Conservation (phyloP, 345 rosid genomes). For the Syzygium aromaticum region DNA sequence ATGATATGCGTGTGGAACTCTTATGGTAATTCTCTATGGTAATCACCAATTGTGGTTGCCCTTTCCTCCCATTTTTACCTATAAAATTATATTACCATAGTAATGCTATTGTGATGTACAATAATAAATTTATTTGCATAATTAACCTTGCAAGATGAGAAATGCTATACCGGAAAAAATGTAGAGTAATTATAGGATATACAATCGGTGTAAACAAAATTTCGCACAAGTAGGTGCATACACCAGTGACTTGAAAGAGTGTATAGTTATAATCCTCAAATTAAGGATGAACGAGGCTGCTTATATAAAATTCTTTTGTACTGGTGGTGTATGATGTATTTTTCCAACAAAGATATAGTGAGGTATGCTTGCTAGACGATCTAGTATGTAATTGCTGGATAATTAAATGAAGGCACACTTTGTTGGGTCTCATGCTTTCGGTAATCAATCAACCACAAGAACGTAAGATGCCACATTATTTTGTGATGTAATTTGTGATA, state of each 20-base stretch:
- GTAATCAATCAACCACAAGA: neutral
- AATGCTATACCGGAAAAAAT: neutral
- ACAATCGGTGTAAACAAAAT: neutral
- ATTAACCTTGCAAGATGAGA: neutral
- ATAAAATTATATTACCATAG: neutral
- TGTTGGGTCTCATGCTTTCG: neutral
- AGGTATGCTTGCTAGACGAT: neutral
- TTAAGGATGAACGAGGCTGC: neutral
- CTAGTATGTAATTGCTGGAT: neutral
- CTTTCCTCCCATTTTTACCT: neutral
- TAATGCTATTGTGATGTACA: neutral
- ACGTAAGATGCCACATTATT: no score
- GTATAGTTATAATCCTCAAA: neutral
- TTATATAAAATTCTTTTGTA: neutral
- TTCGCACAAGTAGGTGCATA: neutral
- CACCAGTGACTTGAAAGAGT: neutral
- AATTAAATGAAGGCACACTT: neutral
- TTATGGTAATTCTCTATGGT: neutral
- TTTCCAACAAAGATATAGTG: neutral
- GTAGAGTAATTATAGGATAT: neutral
- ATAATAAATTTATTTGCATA: neutral
- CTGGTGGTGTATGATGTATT: neutral
- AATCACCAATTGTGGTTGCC: neutral
- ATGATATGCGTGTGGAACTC: neutral
- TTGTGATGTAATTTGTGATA: neutral